A percentile compares a stretch with the other conserved stretches of the same genome.
Conservation (phyloP, 140 eudicot genomes). For the Bidens hawaiensis region DNA sequence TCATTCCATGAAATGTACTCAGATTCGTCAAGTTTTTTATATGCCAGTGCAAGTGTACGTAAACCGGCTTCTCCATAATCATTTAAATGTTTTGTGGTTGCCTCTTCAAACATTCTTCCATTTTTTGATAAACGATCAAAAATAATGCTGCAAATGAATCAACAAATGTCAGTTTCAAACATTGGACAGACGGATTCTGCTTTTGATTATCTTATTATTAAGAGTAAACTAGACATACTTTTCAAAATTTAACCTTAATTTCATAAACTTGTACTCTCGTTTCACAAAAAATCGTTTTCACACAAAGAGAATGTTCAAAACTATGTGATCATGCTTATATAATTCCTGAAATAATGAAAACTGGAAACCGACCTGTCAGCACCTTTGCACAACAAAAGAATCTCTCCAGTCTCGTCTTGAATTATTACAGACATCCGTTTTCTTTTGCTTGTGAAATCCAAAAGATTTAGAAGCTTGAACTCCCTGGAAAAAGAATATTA, state of each 20-base stretch:
- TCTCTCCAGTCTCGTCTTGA: slow-evolving; percentile 62
- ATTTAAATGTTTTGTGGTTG: slow-evolving; percentile 74
- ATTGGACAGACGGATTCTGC: neutral
- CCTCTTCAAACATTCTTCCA: slow-evolving; percentile 59
- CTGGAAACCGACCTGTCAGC: slow-evolving; percentile 67
- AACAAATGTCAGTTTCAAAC: neutral
- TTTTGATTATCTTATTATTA: neutral
- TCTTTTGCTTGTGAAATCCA: slow-evolving; percentile 93
- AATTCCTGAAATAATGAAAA: neutral
- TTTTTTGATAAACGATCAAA: slow-evolving; percentile 74
- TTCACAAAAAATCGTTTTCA: neutral
- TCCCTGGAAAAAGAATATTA: slow-evolving; percentile 44
- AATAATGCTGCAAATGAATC: slow-evolving; percentile 49
- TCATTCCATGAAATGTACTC: slow-evolving; percentile 76
- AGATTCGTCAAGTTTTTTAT: slow-evolving; percentile 62
- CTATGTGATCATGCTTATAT: no score
- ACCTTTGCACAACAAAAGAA: slow-evolving; percentile 84
- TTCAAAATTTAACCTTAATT: neutral
- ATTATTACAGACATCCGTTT: slow-evolving; percentile 89
- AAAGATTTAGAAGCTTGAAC: slow-evolving; percentile 68
- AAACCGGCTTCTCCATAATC: slow-evolving; percentile 89
- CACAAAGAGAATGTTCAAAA: no score
- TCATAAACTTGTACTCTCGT: no score
- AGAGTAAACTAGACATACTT: neutral
- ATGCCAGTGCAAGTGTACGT: slow-evolving; percentile 83